Evolutionary conservation across 352 stramenopile species (phyloP).

Genomic region (Elongisporangium anandrum): DNA sequence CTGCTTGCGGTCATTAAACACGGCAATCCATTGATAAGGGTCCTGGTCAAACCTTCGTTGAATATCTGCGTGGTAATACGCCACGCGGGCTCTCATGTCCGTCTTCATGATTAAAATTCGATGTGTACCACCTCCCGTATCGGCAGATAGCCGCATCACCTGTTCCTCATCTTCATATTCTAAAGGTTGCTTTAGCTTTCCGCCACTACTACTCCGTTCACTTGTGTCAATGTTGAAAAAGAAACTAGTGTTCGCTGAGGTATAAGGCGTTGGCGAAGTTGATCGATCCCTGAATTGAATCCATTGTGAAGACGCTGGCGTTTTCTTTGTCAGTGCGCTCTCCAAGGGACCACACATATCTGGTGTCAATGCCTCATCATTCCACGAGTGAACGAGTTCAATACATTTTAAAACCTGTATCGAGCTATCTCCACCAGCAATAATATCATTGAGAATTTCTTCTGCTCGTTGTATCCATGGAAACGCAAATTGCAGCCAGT

Average conservation of each 20-base stretch:
- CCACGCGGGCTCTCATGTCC: constrained; percentile 32
- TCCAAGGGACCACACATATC: constrained; percentile 13
- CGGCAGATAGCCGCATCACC: constrained; percentile 6
- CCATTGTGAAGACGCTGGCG: constrained; percentile 56
- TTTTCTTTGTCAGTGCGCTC: constrained; percentile 22
- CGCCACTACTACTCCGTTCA: constrained; percentile 16
- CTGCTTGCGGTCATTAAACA: constrained; percentile 50
- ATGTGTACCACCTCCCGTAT: constrained; percentile 20
- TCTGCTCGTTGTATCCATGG: constrained; percentile 16
- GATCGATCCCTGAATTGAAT: constrained; percentile 22
- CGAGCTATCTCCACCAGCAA: neutral
- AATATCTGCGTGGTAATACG: constrained; percentile 13
- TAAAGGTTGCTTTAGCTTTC: constrained; percentile 28
- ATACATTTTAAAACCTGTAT: neutral
- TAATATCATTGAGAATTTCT: constrained; percentile 12
- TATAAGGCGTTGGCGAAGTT: neutral
- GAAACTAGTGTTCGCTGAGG: constrained; percentile 3
- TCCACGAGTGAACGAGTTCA: neutral
- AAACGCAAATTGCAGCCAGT: constrained; percentile 8
- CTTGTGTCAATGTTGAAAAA: constrained; percentile 75
- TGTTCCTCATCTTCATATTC: constrained; percentile 49
- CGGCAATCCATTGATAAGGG: constrained; percentile 44
- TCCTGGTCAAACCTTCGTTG: constrained; percentile 18
- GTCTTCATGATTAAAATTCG: constrained; percentile 37
- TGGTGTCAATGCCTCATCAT: neutral